Conservation (phyloP, 108 stramenopile genomes). For the Nitzschia sp. region DNA sequence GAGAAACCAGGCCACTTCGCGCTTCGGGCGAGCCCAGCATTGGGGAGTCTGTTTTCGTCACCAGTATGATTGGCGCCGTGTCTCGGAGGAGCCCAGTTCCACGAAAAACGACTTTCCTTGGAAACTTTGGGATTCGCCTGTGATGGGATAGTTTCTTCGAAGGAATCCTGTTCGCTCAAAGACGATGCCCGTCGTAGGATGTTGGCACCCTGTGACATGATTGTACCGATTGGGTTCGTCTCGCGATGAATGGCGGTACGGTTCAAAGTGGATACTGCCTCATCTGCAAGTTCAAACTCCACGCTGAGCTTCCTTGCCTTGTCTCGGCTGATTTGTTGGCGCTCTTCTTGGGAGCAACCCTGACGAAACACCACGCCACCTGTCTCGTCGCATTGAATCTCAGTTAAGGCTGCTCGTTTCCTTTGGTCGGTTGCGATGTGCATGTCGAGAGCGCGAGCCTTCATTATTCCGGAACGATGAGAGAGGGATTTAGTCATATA, state of each 20-base stretch:
- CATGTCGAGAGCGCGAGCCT: constrained; percentile 10
- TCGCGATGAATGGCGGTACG: neutral
- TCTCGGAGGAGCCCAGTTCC: no score
- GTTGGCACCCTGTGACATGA: no score
- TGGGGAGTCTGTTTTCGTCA: no score
- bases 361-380: constrained; percentile 1
- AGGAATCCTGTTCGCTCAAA: no score
- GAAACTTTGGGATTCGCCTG: no score
- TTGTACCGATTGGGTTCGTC: no score
- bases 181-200: no score
- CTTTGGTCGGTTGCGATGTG: neutral
- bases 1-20: no score
- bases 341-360: neutral
- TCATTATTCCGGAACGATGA: constrained; percentile 11
- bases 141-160: no score
- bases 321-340: constrained; percentile 5
- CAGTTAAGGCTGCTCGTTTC: neutral
- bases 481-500: neutral
- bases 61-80: no score
- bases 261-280: neutral
- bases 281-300: constrained; percentile 3
- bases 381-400: neutral
- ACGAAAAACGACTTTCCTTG: no score
- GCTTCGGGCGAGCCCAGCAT: no score
- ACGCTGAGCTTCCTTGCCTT: constrained; percentile 4